Conservation (phyloP, 2,329 filamentous ascomycete genomes). For the Emergomyces pasteurianus region DNA sequence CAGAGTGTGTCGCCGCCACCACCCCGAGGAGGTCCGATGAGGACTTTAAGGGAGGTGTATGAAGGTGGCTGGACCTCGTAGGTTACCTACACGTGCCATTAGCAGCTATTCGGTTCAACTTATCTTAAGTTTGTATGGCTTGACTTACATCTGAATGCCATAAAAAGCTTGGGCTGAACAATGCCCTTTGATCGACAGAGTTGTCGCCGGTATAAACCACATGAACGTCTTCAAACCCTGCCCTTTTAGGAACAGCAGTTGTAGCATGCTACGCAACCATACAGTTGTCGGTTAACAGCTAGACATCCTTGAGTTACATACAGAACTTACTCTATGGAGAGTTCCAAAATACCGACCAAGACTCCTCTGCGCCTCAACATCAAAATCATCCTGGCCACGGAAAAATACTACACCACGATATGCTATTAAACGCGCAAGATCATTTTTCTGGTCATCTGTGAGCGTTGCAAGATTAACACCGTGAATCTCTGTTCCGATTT, state of each 20-base stretch:
- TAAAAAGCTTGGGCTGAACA: conserved; percentile 44
- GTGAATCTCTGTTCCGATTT: conserved; percentile 43
- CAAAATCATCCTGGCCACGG: conserved; percentile 42
- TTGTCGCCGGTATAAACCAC: conserved; percentile 45
- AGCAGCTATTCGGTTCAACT: not conserved
- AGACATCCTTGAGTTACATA: not conserved
- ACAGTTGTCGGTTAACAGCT: not conserved
- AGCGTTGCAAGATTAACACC: conserved; percentile 41
- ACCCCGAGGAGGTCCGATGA: conserved; percentile 42
- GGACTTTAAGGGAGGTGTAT: conserved; percentile 45
- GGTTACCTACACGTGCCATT: conserved; percentile 19
- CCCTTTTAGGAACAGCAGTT: conserved; percentile 37
- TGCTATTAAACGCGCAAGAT: conserved; percentile 42
- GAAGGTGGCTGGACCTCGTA: conserved; percentile 47
- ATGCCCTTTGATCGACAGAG: conserved; percentile 40
- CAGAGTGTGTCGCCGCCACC: conserved; percentile 47
- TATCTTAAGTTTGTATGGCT: conserved; percentile 13
- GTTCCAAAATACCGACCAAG: conserved; percentile 42
- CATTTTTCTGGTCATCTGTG: conserved; percentile 41
- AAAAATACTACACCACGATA: conserved; percentile 48
- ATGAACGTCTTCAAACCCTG: conserved; percentile 44
- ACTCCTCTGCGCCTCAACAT: conserved; percentile 41
- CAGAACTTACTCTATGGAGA: conserved; percentile 34
- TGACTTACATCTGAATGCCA: conserved; percentile 41
- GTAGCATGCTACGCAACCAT: conserved; percentile 35